Percentiles rank a stretch among this genome's conserved stretches.
phyloP scores from a whole-genome alignment of 108 stramenopile genomes.

The Conticribra guillardii region DNA sequence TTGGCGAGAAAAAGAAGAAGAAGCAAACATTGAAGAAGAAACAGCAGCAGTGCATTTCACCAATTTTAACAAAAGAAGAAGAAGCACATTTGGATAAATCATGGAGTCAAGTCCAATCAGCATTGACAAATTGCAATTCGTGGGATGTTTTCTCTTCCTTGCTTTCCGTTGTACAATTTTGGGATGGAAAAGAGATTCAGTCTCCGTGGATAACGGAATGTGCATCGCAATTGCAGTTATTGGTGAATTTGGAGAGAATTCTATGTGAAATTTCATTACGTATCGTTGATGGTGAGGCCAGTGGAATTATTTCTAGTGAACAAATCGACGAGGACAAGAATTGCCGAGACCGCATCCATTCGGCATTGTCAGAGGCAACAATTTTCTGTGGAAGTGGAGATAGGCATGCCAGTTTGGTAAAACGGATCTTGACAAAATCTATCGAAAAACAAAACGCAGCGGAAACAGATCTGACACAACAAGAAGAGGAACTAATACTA shows the following conservation, averaged over 20 bases:
- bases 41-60: too few species aligned
- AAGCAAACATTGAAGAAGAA: constrained; percentile 2
- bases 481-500: constrained; percentile 8
- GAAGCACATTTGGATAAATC: constrained; percentile 32
- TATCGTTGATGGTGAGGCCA: too few species aligned
- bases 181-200: constrained; percentile 24
- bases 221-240: constrained; percentile 15
- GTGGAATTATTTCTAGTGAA: too few species aligned
- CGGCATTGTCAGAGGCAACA: constrained; percentile 22
- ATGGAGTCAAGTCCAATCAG: constrained; percentile 34
- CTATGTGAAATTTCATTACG: too few species aligned
- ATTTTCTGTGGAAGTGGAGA: constrained; percentile 42
- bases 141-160: constrained; percentile 33
- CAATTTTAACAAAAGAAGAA: constrained; percentile 32
- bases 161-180: constrained; percentile 35
- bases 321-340: neutral
- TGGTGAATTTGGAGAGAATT: constrained; percentile 3
- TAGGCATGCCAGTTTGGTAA: constrained; percentile 40
- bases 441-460: neutral
- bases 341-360: too few species aligned
- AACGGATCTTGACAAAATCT: constrained; percentile 31
- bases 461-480: neutral
- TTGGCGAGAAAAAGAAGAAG: too few species aligned
- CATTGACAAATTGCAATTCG: constrained; percentile 16
- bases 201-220: constrained; percentile 33